Percentiles rank a stretch among this genome's conserved stretches.
phyloP scores from a whole-genome alignment of 2,329 filamentous ascomycete species.

The Exophiala phaeomuriformis region DNA sequence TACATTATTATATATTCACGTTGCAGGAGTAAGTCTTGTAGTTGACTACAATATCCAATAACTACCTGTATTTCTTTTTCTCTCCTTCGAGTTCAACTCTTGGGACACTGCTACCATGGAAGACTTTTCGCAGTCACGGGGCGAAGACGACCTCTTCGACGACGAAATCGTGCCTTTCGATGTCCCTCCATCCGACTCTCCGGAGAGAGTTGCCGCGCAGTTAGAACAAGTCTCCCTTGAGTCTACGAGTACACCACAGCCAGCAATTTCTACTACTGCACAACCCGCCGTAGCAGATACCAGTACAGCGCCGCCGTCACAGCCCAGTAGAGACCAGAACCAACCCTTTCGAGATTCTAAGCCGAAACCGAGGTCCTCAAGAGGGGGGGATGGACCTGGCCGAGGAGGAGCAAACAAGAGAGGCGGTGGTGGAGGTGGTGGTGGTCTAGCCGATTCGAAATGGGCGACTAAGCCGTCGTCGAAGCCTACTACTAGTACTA shows the following conservation, averaged over 20 bases:
- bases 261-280: not conserved
- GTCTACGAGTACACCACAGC: conserved; percentile 2
- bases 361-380: conserved; percentile 11
- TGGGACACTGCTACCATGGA: conserved; percentile 31
- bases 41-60: no score
- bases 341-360: conserved; percentile 2
- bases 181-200: conserved; percentile 27
- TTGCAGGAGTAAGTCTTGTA: no score
- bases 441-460: conserved; percentile 26
- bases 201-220: conserved; percentile 19
- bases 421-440: conserved; percentile 14
- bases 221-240: conserved; percentile 19
- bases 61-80: no score
- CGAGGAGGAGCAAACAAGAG: conserved; percentile 15
- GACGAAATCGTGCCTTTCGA: conserved; percentile 44
- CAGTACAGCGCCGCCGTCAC: not conserved
- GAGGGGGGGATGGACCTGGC: conserved; percentile 7
- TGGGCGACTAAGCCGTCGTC: conserved; percentile 14
- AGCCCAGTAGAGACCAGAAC: not conserved
- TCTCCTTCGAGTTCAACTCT: not conserved
- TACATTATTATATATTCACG: no score
- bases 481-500: not conserved
- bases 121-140: conserved; percentile 45
- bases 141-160: conserved; percentile 45
- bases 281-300: not conserved